Evolutionary conservation across 2,329 filamentous ascomycete genomes (phyloP).

Genomic region (Aphanocladium album): DNA sequence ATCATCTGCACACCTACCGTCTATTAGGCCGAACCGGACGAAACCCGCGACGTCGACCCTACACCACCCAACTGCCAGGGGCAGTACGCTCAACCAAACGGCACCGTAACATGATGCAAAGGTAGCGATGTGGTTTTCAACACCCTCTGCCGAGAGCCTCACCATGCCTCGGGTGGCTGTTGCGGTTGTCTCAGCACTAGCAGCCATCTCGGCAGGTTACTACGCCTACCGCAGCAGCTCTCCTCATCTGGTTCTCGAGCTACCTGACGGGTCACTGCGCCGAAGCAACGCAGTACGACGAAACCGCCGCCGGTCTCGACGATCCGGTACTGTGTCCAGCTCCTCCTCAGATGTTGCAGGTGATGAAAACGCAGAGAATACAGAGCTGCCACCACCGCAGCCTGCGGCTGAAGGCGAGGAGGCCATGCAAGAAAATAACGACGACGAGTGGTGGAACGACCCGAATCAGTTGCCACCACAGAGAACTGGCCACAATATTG

Average conservation of each 20-base stretch:
- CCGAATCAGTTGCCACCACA: conserved; percentile 35
- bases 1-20: too few species aligned
- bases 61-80: conserved; percentile 1
- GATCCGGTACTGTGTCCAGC: conserved; percentile 35
- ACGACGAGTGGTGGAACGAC: conserved; percentile 51
- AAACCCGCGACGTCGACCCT: not conserved
- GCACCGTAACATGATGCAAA: conserved; percentile 27
- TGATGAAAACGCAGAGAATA: conserved; percentile 40
- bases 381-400: conserved; percentile 22
- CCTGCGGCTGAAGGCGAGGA: conserved; percentile 28
- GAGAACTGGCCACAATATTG: conserved; percentile 69
- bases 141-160: conserved; percentile 48
- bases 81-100: not conserved
- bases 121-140: conserved; percentile 43
- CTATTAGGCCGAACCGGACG: too few species aligned
- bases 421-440: conserved; percentile 33
- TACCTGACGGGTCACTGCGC: conserved; percentile 40
- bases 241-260: conserved; percentile 21
- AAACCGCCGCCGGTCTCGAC: conserved; percentile 29
- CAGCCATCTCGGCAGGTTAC: conserved; percentile 54
- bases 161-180: conserved; percentile 52
- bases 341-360: conserved; percentile 36
- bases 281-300: conserved; percentile 64
- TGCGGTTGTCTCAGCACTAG: conserved; percentile 49
- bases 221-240: conserved; percentile 45